Conservation (phyloP, 1,139 yeast genomes). For the Taphrina deformans region DNA sequence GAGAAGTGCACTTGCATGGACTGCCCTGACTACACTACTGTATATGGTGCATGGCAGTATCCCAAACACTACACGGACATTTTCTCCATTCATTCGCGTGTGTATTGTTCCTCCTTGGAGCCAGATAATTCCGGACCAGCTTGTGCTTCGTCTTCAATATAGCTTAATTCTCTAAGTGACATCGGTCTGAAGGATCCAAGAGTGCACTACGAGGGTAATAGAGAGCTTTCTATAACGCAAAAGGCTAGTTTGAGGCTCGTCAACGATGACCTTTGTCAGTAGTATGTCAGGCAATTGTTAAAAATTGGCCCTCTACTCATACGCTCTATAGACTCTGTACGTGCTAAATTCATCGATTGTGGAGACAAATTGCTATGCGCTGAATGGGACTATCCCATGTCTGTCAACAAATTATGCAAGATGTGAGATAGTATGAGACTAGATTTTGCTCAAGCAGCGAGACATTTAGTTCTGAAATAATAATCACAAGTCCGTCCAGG, state of each 20-base stretch:
- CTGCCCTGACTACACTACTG: not conserved
- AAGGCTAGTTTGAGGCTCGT: not conserved
- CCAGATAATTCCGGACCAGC: not conserved
- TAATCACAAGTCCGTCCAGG: no score
- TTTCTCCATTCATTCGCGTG: not conserved
- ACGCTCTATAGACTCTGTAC: no score
- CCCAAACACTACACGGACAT: not conserved
- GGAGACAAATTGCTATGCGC: not conserved
- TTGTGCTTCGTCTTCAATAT: not conserved
- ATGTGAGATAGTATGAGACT: not conserved
- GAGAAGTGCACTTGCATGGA: not conserved
- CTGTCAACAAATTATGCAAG: no score
- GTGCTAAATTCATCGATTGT: not conserved
- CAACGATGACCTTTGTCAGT: not conserved
- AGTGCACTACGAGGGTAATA: not conserved
- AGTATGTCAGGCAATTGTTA: not conserved
- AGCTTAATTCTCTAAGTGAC: not conserved
- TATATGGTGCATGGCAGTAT: not conserved
- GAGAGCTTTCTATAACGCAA: not conserved
- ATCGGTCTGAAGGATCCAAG: not conserved
- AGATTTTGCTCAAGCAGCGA: not conserved
- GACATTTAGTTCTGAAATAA: no score
- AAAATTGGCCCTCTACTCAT: no score
- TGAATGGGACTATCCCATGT: no score
- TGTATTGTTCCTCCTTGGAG: not conserved